These are phyloP conservation scores for Sporothrix protearum DNA, from an alignment of 2,329 filamentous ascomycete genomes.

Conservation along the genomic window DNA sequence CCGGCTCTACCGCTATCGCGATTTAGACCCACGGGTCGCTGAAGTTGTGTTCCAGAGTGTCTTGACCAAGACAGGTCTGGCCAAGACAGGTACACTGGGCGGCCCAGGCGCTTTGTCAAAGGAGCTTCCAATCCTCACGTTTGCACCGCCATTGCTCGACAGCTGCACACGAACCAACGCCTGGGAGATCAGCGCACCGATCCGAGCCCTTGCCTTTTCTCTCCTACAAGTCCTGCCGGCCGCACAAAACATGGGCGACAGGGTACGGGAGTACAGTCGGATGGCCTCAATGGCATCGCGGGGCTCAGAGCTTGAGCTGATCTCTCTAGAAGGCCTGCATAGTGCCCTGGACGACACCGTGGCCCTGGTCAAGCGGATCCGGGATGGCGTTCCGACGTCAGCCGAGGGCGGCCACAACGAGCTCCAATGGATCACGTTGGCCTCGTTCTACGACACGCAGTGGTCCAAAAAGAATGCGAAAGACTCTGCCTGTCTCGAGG, in stretches of 20 bases:
- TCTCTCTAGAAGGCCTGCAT: slow-evolving; percentile 27
- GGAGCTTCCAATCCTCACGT: slow-evolving; percentile 37
- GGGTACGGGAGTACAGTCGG: slow-evolving; percentile 41
- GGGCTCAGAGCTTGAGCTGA: slow-evolving; percentile 36
- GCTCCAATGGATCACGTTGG: slow-evolving; percentile 38
- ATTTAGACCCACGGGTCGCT: slow-evolving; percentile 34
- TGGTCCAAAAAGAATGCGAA: slow-evolving; percentile 36
- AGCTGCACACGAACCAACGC: slow-evolving; percentile 38
- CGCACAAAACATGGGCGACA: slow-evolving; percentile 18
- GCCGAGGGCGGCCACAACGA: slow-evolving; percentile 1
- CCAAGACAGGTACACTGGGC: too few species aligned
- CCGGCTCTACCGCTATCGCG: not conserved
- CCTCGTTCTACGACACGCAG: slow-evolving; percentile 39
- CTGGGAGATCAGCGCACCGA: slow-evolving; percentile 39
- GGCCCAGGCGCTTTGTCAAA: not conserved
- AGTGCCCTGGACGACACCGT: slow-evolving; percentile 31
- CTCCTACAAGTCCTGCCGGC: slow-evolving; percentile 32
- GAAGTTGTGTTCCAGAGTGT: slow-evolving; percentile 32
- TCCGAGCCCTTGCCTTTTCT: slow-evolving; percentile 40
- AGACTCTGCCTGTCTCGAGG: slow-evolving; percentile 33
- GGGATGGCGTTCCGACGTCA: slow-evolving; percentile 17
- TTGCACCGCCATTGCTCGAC: slow-evolving; percentile 42
- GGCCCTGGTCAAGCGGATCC: slow-evolving; percentile 31
- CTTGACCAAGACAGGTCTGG: not conserved
- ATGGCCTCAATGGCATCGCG: slow-evolving; percentile 34